Evolutionary conservation across 257 asterid genomes (phyloP).

Genomic region (Przewalskia tangutica): DNA sequence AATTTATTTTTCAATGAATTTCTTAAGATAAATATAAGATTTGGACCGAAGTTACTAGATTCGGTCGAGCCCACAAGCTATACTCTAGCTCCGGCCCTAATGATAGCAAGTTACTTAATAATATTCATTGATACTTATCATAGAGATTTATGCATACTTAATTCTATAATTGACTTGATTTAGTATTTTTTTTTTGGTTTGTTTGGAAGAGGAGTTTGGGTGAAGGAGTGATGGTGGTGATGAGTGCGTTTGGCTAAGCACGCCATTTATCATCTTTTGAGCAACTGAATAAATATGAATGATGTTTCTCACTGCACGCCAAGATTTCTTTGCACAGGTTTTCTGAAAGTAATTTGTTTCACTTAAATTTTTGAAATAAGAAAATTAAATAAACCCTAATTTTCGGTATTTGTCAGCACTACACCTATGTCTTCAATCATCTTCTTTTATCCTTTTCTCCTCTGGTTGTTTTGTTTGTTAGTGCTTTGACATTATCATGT

Average conservation of each 20-base stretch:
- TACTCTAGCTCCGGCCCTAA: no score
- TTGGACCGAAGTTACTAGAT: no score
- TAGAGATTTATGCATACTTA: not conserved
- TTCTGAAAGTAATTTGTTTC: slow-evolving; percentile 2
- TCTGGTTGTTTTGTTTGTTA: not conserved
- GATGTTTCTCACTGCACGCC: slow-evolving; percentile 30
- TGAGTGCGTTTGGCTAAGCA: slow-evolving; percentile 18
- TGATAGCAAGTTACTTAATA: no score
- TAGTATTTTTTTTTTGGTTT: not conserved
- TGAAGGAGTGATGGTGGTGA: slow-evolving; percentile 15
- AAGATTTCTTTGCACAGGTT: slow-evolving; percentile 23
- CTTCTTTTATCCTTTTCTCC: not conserved
- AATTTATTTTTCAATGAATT: no score
- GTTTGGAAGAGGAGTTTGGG: not conserved
- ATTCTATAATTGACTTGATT: not conserved
- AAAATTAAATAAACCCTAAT: slow-evolving; percentile 1
- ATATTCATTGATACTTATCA: no score
- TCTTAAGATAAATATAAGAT: no score
- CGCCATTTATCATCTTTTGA: slow-evolving; percentile 24
- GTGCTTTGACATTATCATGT: slow-evolving; percentile 4
- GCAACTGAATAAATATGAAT: slow-evolving; percentile 12
- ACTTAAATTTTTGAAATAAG: not conserved
- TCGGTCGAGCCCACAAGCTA: no score
- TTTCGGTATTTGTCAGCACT: slow-evolving; percentile 15
- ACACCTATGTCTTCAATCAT: slow-evolving; percentile 8